phyloP scores from a whole-genome alignment of 2,329 filamentous ascomycete species.

The Verticillium alfalfae region DNA sequence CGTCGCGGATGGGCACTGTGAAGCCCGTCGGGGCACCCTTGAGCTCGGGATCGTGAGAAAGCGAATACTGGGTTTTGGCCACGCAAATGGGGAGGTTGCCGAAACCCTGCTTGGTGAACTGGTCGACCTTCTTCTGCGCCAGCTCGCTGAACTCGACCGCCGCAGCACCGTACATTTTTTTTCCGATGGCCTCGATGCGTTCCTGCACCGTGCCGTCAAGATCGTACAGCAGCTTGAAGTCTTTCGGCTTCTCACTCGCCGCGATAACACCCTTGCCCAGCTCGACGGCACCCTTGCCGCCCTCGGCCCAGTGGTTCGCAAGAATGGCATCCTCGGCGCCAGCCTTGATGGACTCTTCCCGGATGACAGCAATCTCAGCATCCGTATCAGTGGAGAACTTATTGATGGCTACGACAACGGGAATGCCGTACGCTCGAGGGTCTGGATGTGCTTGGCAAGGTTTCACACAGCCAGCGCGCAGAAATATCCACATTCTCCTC shows the following conservation, averaged over 20 bases:
- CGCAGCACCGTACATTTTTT: conserved; percentile 89
- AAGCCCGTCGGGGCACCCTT: conserved; percentile 96
- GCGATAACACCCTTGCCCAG: conserved; percentile 82
- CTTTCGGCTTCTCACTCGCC: conserved; percentile 75
- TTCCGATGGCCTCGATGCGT: conserved; percentile 84
- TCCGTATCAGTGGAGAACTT: conserved; percentile 91
- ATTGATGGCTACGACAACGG: conserved; percentile 96
- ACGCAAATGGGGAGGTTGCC: conserved; percentile 92
- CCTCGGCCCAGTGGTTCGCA: conserved; percentile 95
- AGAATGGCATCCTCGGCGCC: conserved; percentile 91
- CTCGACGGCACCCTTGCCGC: conserved; percentile 83
- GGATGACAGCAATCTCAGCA: conserved; percentile 82
- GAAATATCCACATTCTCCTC: conserved; percentile 86
- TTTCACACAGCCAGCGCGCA: conserved; percentile 92
- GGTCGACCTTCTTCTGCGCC: conserved; percentile 93
- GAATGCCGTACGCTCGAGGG: conserved; percentile 82
- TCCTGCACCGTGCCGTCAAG: conserved; percentile 76
- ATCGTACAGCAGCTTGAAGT: conserved; percentile 83
- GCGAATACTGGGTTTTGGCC: conserved; percentile 96
- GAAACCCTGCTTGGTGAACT: conserved; percentile 87
- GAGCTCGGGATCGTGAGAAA: conserved; percentile 85
- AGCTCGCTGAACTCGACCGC: conserved; percentile 90
- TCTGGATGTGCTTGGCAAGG: conserved; percentile 89
- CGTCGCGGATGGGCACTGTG: conserved; percentile 89
- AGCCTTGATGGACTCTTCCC: conserved; percentile 84